These are phyloP conservation scores for Crataegus laevigata DNA, from an alignment of 306 rosid genomes.

Conservation along the genomic window DNA sequence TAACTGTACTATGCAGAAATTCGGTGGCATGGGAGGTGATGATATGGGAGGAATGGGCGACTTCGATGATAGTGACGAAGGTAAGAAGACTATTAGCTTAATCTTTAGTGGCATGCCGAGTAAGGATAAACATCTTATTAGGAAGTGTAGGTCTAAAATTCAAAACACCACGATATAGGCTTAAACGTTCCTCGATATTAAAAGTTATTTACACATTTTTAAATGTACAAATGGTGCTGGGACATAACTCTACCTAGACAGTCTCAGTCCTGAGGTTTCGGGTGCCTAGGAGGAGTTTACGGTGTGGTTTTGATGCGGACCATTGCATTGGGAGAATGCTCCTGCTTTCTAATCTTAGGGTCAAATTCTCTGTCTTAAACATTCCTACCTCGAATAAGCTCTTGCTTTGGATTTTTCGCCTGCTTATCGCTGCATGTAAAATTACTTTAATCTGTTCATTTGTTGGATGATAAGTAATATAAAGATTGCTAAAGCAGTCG, in stretches of 20 bases:
- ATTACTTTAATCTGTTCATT: not conserved
- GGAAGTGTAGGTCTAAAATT: not conserved
- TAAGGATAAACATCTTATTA: not conserved
- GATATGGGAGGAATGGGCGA: conserved; percentile 5
- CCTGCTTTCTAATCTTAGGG: not conserved
- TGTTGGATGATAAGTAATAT: not conserved
- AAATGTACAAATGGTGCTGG: not conserved
- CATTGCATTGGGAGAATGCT: not conserved
- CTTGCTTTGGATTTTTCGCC: not conserved
- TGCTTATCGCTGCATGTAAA: not conserved
- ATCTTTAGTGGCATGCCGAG: not conserved
- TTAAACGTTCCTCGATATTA: not conserved
- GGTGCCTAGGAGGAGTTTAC: not conserved
- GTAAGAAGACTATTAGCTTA: not conserved
- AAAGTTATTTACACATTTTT: not conserved
- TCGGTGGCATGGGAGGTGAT: conserved; percentile 53
- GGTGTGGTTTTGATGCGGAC: not conserved
- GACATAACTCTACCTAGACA: not conserved
- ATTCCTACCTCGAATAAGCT: too few relatives aligned
- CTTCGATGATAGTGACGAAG: conserved; percentile 15
- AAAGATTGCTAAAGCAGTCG: not conserved
- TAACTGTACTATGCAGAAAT: conserved; percentile 41
- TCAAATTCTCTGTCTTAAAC: too few relatives aligned
- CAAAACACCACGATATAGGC: not conserved
- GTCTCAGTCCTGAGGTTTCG: not conserved